Conservation (phyloP, 2,329 filamentous ascomycete genomes). For the Exutisphaerella laricina region DNA sequence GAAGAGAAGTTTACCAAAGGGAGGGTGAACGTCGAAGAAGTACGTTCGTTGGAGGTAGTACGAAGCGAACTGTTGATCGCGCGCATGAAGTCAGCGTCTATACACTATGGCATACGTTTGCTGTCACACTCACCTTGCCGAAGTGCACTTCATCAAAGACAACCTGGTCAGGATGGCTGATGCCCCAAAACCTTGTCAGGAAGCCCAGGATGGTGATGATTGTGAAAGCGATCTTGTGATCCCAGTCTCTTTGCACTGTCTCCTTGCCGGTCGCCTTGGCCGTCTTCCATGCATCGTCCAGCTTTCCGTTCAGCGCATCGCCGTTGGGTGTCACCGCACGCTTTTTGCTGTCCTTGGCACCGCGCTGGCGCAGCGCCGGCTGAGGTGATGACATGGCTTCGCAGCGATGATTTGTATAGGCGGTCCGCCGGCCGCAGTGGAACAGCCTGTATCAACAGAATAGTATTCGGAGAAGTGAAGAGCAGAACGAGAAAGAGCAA, state of each 20-base stretch:
- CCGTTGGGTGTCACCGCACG: slow-evolving; percentile 21
- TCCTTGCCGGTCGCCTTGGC: slow-evolving; percentile 32
- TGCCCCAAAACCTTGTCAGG: slow-evolving; percentile 89
- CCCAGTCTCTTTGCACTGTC: slow-evolving; percentile 54
- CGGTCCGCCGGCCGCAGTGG: no score
- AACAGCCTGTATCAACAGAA: no score
- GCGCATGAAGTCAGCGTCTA: not conserved
- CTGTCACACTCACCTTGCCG: slow-evolving; percentile 74
- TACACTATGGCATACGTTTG: no score
- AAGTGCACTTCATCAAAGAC: slow-evolving; percentile 99
- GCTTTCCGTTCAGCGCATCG: slow-evolving; percentile 28
- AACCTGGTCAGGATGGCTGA: slow-evolving; percentile 90
- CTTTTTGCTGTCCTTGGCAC: slow-evolving; percentile 18
- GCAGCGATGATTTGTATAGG: no score
- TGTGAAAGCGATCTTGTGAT: slow-evolving; percentile 73
- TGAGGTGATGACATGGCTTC: slow-evolving; percentile 14
- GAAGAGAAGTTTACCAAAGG: slow-evolving; percentile 96
- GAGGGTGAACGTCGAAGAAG: slow-evolving; percentile 99
- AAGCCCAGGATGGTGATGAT: slow-evolving; percentile 82
- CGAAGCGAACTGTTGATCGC: slow-evolving; percentile 45
- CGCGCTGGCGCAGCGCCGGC: slow-evolving; percentile 20
- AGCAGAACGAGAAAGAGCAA: slow-evolving; percentile 1
- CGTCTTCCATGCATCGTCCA: slow-evolving; percentile 36
- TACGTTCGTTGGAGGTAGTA: slow-evolving; percentile 94
- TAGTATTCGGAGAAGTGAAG: slow-evolving; percentile 4